These are phyloP conservation scores for Lenwebbia sp. DNA, from an alignment of 345 rosid species.

Conservation along the genomic window DNA sequence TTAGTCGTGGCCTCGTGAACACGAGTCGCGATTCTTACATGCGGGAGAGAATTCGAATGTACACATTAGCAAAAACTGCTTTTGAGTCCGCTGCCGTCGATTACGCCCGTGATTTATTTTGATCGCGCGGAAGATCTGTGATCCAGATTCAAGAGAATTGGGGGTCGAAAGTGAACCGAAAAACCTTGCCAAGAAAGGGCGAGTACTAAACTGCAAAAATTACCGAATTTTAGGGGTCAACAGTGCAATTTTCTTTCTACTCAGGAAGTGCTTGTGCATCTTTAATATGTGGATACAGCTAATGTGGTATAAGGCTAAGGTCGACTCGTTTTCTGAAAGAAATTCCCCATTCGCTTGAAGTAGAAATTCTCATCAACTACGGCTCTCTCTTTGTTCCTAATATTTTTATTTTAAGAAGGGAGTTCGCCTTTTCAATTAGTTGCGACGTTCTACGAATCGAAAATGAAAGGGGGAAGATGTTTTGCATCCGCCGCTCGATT, in stretches of 20 bases:
- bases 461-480: neutral
- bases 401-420: neutral
- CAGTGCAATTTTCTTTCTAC: neutral
- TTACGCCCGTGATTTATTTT: neutral
- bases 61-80: neutral
- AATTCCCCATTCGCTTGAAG: neutral
- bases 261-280: neutral
- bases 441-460: neutral
- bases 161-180: neutral
- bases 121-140: rapidly evolving
- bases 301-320: neutral
- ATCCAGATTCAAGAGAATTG: neutral
- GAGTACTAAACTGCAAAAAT: neutral
- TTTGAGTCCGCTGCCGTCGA: neutral
- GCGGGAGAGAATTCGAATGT: neutral
- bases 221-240: neutral
- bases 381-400: neutral
- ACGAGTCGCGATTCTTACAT: neutral
- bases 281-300: neutral
- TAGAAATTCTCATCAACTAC: neutral
- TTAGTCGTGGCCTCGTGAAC: rapidly evolving
- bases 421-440: neutral
- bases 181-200: neutral
- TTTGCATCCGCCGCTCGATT: neutral
- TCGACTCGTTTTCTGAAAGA: neutral